phyloP scores from a whole-genome alignment of 2,329 filamentous ascomycete genomes.

The Stachybotrys echinatus region DNA sequence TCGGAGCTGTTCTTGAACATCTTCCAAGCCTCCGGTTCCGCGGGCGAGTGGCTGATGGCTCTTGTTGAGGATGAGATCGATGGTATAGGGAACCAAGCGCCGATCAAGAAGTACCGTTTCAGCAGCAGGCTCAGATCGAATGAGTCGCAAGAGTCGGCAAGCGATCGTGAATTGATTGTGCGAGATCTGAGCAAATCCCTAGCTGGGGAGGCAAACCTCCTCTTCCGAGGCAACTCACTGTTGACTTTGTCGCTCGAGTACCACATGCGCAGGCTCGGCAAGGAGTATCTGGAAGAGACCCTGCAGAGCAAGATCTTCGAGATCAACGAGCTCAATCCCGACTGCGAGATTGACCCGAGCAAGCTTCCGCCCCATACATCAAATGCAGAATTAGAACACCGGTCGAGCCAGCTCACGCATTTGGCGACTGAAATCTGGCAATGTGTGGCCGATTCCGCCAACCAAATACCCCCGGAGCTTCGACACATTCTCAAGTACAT shows the following conservation, averaged over 20 bases:
- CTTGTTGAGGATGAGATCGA: conserved; percentile 97
- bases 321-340: conserved; percentile 84
- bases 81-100: conserved; percentile 76
- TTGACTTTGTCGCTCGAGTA: conserved; percentile 90
- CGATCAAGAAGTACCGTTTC: conserved; percentile 68
- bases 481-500: conserved; percentile 86
- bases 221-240: conserved; percentile 92
- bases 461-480: conserved; percentile 73
- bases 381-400: conserved; percentile 68
- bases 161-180: conserved; percentile 66
- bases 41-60: conserved; percentile 85
- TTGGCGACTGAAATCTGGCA: conserved; percentile 83
- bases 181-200: conserved; percentile 75
- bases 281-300: conserved; percentile 85
- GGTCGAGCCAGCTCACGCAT: conserved; percentile 73
- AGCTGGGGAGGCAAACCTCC: conserved; percentile 83
- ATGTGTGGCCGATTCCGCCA: conserved; percentile 69
- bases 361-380: conserved; percentile 47
- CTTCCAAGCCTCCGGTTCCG: conserved; percentile 84
- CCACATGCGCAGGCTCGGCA: conserved; percentile 91
- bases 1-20: conserved; percentile 89
- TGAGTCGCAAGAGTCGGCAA: conserved; percentile 57
- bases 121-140: conserved; percentile 65
- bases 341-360: conserved; percentile 94
- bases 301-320: conserved; percentile 80